Base-by-base conservation (phyloP, 305 asterid species). In the Rubia tinctorum region DNA sequence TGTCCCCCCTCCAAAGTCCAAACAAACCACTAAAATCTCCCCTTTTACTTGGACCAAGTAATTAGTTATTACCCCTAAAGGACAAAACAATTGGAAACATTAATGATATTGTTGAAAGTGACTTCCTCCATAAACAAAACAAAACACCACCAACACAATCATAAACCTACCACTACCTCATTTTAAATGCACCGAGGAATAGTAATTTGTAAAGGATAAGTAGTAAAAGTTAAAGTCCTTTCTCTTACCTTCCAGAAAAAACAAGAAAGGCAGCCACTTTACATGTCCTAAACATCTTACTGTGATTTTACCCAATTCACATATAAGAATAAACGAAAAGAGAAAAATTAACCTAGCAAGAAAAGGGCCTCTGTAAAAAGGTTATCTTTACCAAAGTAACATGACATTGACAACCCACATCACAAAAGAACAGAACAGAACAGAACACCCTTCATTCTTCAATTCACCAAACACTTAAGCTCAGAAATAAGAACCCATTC, bases 1-100 rank as follows among this genome's bases (percentile, higher is more conserved):
- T 75, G 88, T 85, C 90, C 71, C 66, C 86, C 72, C 39, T 34
- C 39, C 39, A 34, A 34, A 34, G 76, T 86, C 89, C 77, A 64
- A 68, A 74, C 68, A 58, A 78, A 77, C 80, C 75, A 81, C 65
- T 65, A 61, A 75, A 65, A 66, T 65, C 78, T 43, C 56, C 73
- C 76, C 76, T 73, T 73, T 78, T 78, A 62, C 62, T 75, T 37
- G 47, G 39, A 71, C 45, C 70, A 72, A 71, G 67, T 77, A 74
- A 69, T 66, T 80, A 80, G 75, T 75, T 89, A 83, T 82, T 83
- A 78, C 72, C 74, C 74, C 47, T 55, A 71, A 80, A 72, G 76
- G 81, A 83, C 78, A 76, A 82, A 72, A 47, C 73, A 82, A 79
- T 71, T 17, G 44, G 44, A 79, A 34, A 30, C 80, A 72, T 67